phyloP scores from a whole-genome alignment of 2,329 filamentous ascomycete species.

The Ceratocystis harringtonii region DNA sequence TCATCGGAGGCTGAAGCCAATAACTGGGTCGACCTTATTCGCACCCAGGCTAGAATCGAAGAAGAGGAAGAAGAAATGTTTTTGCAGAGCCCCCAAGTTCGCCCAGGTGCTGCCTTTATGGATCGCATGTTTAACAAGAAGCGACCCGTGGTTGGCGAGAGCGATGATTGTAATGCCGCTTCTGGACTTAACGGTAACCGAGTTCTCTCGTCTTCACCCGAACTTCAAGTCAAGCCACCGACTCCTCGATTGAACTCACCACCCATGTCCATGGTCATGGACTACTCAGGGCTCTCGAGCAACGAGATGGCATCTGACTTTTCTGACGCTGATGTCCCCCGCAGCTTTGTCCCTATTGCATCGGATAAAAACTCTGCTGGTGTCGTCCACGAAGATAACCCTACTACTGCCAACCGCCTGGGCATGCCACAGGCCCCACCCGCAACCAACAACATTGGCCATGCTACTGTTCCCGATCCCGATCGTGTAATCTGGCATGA shows the following conservation, averaged over 20 bases:
- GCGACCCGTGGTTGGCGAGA: neutral
- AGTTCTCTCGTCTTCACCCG: slow-evolving; percentile 45
- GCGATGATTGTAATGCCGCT: slow-evolving; percentile 15
- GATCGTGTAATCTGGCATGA: slow-evolving; percentile 92
- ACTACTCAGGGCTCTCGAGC: slow-evolving; percentile 48
- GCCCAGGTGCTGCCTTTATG: slow-evolving; percentile 20
- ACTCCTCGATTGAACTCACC: slow-evolving; percentile 27
- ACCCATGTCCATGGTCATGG: slow-evolving; percentile 45
- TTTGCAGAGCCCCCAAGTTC: slow-evolving; percentile 48
- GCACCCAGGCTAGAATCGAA: slow-evolving; percentile 66
- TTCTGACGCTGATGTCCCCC: slow-evolving; percentile 50
- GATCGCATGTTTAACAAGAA: slow-evolving; percentile 16
- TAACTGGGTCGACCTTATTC: slow-evolving; percentile 74
- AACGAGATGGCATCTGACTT: slow-evolving; percentile 69
- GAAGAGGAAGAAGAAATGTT: slow-evolving; percentile 79
- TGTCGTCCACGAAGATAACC: slow-evolving; percentile 24
- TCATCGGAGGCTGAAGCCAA: slow-evolving; percentile 56
- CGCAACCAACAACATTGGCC: slow-evolving; percentile 13
- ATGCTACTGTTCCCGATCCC: slow-evolving; percentile 43
- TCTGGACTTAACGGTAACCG: slow-evolving; percentile 26
- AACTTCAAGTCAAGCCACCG: slow-evolving; percentile 32
- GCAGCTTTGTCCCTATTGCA: slow-evolving; percentile 17
- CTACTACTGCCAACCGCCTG: slow-evolving; percentile 10
- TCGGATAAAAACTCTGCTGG: slow-evolving; percentile 33
- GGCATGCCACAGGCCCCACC: slow-evolving; percentile 6